phyloP scores from a whole-genome alignment of 306 rosid species.

The Gastrolobium bilobum region DNA sequence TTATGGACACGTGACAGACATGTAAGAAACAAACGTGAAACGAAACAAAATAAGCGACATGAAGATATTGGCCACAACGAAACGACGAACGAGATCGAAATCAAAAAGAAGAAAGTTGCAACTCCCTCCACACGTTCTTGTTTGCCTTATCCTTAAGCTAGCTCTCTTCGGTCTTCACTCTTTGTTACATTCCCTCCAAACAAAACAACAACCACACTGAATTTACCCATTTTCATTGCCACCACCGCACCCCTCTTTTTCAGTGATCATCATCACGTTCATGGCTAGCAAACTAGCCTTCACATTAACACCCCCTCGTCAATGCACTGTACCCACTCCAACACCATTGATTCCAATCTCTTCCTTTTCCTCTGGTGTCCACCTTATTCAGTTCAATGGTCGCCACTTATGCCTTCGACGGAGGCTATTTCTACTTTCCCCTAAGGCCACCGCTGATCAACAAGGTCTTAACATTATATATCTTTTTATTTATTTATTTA shows the following conservation, averaged over 20 bases:
- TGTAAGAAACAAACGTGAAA: conserved; percentile 42
- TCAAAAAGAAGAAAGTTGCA: conserved; percentile 40
- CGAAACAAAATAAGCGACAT: conserved; percentile 32
- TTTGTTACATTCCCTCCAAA: conserved; percentile 60
- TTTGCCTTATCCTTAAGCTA: conserved; percentile 71
- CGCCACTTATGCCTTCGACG: conserved; percentile 64
- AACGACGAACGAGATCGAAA: neutral
- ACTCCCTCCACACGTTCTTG: conserved; percentile 77
- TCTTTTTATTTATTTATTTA: neutral
- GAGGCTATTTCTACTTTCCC: conserved; percentile 56
- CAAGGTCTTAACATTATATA: conserved; percentile 60
- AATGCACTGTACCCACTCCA: conserved; percentile 50
- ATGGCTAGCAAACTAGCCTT: conserved; percentile 78
- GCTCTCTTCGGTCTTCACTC: conserved; percentile 21
- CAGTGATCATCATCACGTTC: neutral
- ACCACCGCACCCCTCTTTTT: neutral
- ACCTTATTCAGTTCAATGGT: conserved; percentile 63
- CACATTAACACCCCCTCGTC: conserved; percentile 59
- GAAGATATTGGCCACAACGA: neutral
- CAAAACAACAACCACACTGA: neutral
- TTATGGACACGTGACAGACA: conserved; percentile 20
- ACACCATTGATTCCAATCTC: conserved; percentile 65
- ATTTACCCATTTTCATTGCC: conserved; percentile 11
- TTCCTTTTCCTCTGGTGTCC: conserved; percentile 53
- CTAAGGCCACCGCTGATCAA: conserved; percentile 82